phyloP scores from a whole-genome alignment of 192 early-diverging fungal species.

The Linnemannia hyalina region DNA sequence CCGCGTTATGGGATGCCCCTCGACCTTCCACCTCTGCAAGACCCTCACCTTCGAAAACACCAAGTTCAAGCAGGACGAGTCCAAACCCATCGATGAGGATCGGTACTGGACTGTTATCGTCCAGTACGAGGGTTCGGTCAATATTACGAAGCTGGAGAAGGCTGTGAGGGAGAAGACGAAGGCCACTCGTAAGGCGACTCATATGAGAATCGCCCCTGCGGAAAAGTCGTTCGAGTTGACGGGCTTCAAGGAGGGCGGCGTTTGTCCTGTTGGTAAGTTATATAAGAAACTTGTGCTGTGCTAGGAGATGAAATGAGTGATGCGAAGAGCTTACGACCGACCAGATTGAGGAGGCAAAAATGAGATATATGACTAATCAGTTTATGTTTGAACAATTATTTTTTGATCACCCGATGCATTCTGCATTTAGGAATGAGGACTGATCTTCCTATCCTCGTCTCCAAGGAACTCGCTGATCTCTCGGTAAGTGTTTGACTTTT shows the following conservation, averaged over 20 bases:
- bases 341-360: background rate
- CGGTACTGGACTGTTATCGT: conserved; percentile 56
- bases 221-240: conserved; percentile 79
- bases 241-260: conserved; percentile 78
- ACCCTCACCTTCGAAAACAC: conserved; percentile 93
- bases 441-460: conserved; percentile 39
- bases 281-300: background rate
- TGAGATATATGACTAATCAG: background rate
- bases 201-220: conserved; percentile 79
- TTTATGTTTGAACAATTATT: background rate
- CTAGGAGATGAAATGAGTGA: background rate
- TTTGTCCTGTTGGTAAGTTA: conserved; percentile 76
- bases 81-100: conserved; percentile 50
- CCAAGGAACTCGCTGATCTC: conserved; percentile 27
- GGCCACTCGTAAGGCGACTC: conserved; percentile 80
- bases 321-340: background rate
- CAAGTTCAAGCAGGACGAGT: conserved; percentile 67
- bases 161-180: conserved; percentile 43
- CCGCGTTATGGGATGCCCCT: conserved; percentile 74
- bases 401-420: too few species aligned
- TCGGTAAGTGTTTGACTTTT: conserved; percentile 23
- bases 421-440: conserved; percentile 30
- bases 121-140: conserved; percentile 53
- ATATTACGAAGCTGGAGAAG: conserved; percentile 54
- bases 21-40: conserved; percentile 88